Base-by-base conservation (phyloP, 2,329 filamentous ascomycete species). In the Parascedosporium putredinis region DNA sequence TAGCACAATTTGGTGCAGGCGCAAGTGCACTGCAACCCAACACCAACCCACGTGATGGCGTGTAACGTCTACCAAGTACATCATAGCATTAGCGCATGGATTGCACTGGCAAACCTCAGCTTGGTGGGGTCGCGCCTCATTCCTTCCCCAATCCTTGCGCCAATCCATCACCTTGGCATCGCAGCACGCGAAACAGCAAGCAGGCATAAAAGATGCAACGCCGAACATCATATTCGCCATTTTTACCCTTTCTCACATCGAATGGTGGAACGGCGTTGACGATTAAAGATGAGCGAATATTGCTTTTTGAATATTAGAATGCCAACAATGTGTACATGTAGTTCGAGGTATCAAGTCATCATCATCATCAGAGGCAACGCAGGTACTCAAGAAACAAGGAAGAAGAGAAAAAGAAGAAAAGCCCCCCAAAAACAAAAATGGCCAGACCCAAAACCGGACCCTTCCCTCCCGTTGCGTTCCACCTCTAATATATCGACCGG, bases 261-360 rank as follows among this genome's bases (percentile, higher is more conserved):
- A 7, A 18, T 36, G n/a, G 33, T 6, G 12, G 4, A 36, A 16
- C 33, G 33, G 20, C n/a, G n/a, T 36, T 18, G 33, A 34, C 14
- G 18, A 18, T 16, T 36, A 36, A n/a, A n/a, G n/a, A n/a, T n/a
- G n/a, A n/a, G n/a, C n/a, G n/a, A n/a, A n/a, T n/a, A n/a, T n/a
- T n/a, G n/a, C n/a, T n/a, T n/a, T 36, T 36, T 16, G 33, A 36
- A 36, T 36, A 16, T 36, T 34, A 31, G 18, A 20, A 34, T 14
- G 20, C 29, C 45, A 38, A n/a, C 14, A 16, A 47, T 31, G 18
- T 16, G n/a, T 7, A 36, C 24, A 34, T 20, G n/a, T 16, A 47
- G 24, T 34, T 47, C 27, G 33, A 48, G 46, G 46, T 42, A 48
- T 48, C 33, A 24, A 42, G 20, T 31, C 47, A 29, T 49, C 25